A percentile compares a stretch with the other conserved stretches of the same genome.
phyloP scores from a whole-genome alignment of 2,329 filamentous ascomycete genomes.

The Calonectria pseudoturangicola region DNA sequence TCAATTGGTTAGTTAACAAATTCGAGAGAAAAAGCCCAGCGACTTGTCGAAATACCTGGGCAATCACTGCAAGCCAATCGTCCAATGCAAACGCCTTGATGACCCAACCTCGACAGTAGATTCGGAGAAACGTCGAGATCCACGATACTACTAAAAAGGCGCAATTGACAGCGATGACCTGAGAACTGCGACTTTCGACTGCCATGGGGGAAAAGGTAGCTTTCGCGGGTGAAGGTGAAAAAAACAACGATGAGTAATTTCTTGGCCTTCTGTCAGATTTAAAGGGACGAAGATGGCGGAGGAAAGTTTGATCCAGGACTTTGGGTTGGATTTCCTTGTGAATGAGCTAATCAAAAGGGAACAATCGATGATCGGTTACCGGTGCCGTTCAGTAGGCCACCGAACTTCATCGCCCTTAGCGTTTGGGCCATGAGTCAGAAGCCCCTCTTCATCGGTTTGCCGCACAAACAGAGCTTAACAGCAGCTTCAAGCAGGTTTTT shows the following conservation, averaged over 20 bases:
- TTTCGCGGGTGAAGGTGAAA: neutral
- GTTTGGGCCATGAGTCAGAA: too few species aligned
- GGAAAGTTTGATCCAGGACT: neutral
- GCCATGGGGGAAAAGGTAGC: neutral
- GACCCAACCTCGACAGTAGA: slow-evolving; percentile 12
- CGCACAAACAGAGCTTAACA: too few species aligned
- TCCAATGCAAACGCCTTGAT: neutral
- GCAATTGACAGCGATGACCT: slow-evolving; percentile 1
- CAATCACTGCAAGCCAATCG: slow-evolving; percentile 9
- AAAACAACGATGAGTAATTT: neutral
- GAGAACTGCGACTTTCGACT: neutral
- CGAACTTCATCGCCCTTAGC: neutral
- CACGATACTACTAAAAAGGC: slow-evolving; percentile 2
- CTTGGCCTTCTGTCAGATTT: neutral
- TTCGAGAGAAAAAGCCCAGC: neutral
- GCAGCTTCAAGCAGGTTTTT: too few species aligned
- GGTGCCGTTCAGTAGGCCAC: neutral
- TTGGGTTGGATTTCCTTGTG: neutral
- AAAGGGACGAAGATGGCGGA: neutral
- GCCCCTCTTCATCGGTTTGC: too few species aligned
- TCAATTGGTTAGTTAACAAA: neutral
- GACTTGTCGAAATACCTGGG: neutral
- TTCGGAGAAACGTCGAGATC: neutral
- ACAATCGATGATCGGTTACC: neutral
- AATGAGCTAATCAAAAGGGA: neutral